Percentiles rank a stretch among this genome's conserved stretches.
These are phyloP conservation scores for Lathyrus aphaca DNA, from an alignment of 306 rosid species.

Conservation along the genomic window DNA sequence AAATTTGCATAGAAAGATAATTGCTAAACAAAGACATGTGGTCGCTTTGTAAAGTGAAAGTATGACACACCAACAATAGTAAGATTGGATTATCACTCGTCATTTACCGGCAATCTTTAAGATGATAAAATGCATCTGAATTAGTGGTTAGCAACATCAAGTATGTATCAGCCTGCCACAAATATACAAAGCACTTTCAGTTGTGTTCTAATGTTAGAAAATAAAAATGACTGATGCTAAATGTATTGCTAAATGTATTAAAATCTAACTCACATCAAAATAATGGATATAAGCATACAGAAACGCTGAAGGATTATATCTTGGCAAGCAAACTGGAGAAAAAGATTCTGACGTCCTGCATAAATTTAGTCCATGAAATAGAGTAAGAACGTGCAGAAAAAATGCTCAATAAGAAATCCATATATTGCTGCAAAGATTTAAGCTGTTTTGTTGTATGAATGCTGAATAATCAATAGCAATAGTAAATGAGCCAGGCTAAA, in stretches of 20 bases:
- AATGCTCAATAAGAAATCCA: slow-evolving; percentile 25
- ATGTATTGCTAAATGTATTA: slow-evolving; percentile 9
- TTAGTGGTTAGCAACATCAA: slow-evolving; percentile 88
- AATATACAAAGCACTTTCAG: slow-evolving; percentile 35
- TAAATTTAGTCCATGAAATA: slow-evolving; percentile 30
- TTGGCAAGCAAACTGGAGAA: slow-evolving; percentile 97
- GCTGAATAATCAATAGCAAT: neutral
- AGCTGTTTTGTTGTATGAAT: slow-evolving; percentile 12
- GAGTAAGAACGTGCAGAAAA: slow-evolving; percentile 33
- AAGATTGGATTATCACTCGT: slow-evolving; percentile 30
- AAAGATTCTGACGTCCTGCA: slow-evolving; percentile 97
- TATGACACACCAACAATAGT: slow-evolving; percentile 33
- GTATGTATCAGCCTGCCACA: slow-evolving; percentile 84
- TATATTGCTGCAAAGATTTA: slow-evolving; percentile 4
- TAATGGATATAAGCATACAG: slow-evolving; percentile 87
- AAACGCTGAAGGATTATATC: slow-evolving; percentile 98
- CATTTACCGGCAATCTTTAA: slow-evolving; percentile 91
- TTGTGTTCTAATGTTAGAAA: slow-evolving; percentile 2
- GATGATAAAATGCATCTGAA: slow-evolving; percentile 96
- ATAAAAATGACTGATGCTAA: neutral
- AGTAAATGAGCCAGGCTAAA: slow-evolving; percentile 27
- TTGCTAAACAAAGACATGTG: slow-evolving; percentile 16
- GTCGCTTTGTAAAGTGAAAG: slow-evolving; percentile 28
- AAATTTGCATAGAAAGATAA: slow-evolving; percentile 44
- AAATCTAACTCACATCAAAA: slow-evolving; percentile 79